Percentiles rank a stretch among this genome's conserved stretches.
Conservation (phyloP, 306 rosid species). For the Ziziphus jujuba region DNA sequence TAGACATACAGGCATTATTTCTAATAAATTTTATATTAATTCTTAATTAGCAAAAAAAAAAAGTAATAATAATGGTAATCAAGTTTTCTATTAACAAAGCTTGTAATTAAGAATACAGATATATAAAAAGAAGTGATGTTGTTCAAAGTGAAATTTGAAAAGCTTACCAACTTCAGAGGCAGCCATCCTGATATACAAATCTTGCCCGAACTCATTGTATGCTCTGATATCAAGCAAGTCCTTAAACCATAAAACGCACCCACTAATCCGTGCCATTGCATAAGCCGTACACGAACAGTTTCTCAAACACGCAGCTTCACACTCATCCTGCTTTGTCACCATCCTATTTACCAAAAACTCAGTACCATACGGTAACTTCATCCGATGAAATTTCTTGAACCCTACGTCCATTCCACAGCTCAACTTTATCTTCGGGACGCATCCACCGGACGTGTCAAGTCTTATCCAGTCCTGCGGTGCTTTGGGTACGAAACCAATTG, state of each 20-base stretch:
- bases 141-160: too few species aligned
- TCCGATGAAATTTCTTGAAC: not conserved
- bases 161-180: slow-evolving; percentile 41
- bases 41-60: too few species aligned
- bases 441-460: slow-evolving; percentile 3
- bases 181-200: slow-evolving; percentile 33
- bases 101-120: too few species aligned
- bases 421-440: slow-evolving; percentile 9
- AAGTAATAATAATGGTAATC: too few species aligned
- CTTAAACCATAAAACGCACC: slow-evolving; percentile 49
- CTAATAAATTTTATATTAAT: too few species aligned
- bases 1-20: too few species aligned
- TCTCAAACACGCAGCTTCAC: slow-evolving; percentile 27
- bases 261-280: slow-evolving; percentile 39
- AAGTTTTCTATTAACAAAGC: too few species aligned
- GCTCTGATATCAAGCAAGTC: slow-evolving; percentile 28
- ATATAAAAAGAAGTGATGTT: too few species aligned
- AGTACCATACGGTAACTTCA: slow-evolving; percentile 23
- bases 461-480: not conserved
- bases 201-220: slow-evolving; percentile 34
- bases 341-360: not conserved
- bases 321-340: slow-evolving; percentile 15
- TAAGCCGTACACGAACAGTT: slow-evolving; percentile 41
- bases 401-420: slow-evolving; percentile 17
- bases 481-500: slow-evolving; percentile 5